These are phyloP conservation scores for Lasiosphaeria ovina DNA, from an alignment of 495 filamentous ascomycete genomes.

Conservation along the genomic window DNA sequence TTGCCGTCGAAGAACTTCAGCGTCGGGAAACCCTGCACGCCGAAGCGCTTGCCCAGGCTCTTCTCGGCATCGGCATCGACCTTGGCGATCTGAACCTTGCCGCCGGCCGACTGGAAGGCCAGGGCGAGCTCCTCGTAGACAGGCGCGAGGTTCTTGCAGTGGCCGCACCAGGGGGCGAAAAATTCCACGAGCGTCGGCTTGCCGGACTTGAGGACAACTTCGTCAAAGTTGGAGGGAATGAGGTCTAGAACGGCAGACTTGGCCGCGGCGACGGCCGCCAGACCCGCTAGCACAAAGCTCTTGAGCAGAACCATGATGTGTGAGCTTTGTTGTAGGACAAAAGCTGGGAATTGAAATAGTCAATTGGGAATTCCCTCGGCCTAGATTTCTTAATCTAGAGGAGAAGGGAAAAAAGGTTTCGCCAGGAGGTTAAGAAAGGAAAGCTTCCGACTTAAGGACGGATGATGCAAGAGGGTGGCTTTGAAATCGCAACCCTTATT, in stretches of 20 bases:
- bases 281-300: slow-evolving; percentile 51
- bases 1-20: slow-evolving; percentile 98
- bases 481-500: slow-evolving; percentile 25
- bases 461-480: slow-evolving; percentile 18
- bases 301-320: slow-evolving; percentile 50
- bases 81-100: slow-evolving; percentile 89
- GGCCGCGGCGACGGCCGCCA: slow-evolving; percentile 45
- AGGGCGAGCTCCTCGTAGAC: slow-evolving; percentile 90
- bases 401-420: slow-evolving; percentile 1
- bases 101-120: slow-evolving; percentile 66
- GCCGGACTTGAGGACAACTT: slow-evolving; percentile 81
- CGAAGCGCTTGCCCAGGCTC: slow-evolving; percentile 76
- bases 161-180: slow-evolving; percentile 97
- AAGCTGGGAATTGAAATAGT: not conserved
- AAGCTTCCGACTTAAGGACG: slow-evolving; percentile 15
- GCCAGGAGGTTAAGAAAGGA: slow-evolving; percentile 7
- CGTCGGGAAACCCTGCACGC: slow-evolving; percentile 92
- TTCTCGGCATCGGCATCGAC: slow-evolving; percentile 93
- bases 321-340: not conserved
- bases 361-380: not conserved
- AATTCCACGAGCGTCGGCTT: slow-evolving; percentile 98
- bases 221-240: slow-evolving; percentile 84
- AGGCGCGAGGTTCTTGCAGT: slow-evolving; percentile 97
- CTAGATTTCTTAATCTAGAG: no score
- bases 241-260: slow-evolving; percentile 79